Percentiles rank a stretch among this genome's conserved stretches.
These are phyloP conservation scores for Bruguiera hainesii DNA, from an alignment of 441 rosid species.

Conservation along the genomic window DNA sequence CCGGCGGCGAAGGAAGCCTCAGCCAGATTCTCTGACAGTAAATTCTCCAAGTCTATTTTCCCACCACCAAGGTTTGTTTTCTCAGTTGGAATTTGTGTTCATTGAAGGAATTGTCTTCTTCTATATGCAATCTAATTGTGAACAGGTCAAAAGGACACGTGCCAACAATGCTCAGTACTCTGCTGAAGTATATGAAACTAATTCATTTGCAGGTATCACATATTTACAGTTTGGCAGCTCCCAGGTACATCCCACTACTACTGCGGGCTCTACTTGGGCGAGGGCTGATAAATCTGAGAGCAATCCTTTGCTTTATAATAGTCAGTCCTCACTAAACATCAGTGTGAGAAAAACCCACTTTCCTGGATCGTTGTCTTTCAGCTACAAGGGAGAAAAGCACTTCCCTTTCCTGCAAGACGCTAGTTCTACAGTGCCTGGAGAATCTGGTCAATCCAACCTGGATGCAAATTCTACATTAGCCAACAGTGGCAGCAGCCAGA, in stretches of 20 bases:
- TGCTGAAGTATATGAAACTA: neutral
- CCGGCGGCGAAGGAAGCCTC: constrained; percentile 68
- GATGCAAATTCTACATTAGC: constrained; percentile 23
- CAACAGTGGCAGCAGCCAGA: constrained; percentile 31
- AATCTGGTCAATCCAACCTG: constrained; percentile 31
- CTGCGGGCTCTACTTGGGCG: constrained; percentile 38
- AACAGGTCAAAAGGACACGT: neutral
- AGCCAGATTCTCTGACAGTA: constrained; percentile 41
- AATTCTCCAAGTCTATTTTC: constrained; percentile 44
- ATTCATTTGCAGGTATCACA: constrained; percentile 37
- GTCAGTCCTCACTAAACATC: constrained; percentile 34
- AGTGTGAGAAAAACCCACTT: constrained; percentile 27
- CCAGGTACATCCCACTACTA: constrained; percentile 33
- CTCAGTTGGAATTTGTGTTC: neutral
- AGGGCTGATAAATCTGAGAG: constrained; percentile 37
- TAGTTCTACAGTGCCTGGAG: constrained; percentile 25
- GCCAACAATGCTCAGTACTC: neutral
- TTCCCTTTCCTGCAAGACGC: constrained; percentile 40
- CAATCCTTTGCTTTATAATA: constrained; percentile 25
- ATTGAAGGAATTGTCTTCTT: too few species aligned
- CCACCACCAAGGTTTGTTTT: constrained; percentile 41
- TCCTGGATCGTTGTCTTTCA: constrained; percentile 31
- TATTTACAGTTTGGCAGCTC: constrained; percentile 41
- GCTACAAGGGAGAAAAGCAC: constrained; percentile 35
- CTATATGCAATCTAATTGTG: neutral